Evolutionary conservation across 2,329 filamentous ascomycete genomes (phyloP), one percentile per base, ranked within the genome.

Genomic region (Diaporthe longicolla): DNA sequence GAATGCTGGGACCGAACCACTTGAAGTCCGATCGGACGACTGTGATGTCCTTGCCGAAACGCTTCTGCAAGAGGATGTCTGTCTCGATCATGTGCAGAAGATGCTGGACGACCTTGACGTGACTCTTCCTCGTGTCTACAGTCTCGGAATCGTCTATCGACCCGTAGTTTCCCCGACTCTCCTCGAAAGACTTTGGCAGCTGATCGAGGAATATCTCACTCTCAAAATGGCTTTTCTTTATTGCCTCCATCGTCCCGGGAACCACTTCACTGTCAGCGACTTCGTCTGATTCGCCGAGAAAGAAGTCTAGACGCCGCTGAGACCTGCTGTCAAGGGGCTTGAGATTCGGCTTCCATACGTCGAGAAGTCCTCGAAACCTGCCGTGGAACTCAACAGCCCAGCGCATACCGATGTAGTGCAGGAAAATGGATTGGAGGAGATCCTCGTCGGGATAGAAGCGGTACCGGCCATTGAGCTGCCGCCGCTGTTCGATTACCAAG

Each of bases 21-120:
- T 87, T 83, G 76, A 92, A 91, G 77, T 91, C 89, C 0, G 88
- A 89, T 17, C 89, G 85, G 52, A 92, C 81, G 3, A 89, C 86
- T 1, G 88, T 87, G 68, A 89, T 85, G 26, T 88, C 82, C 13
- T 85, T 84, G 55, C 86, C 83, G 0, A 89, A 77, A 26, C 84
- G 81, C 35, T 82, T 86, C 73, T 87, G 84, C 48, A 92, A 77
- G 48, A 89, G 80, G 19, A 89, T 85, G 77, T 91, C 89, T 10
- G 89, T 86, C 37, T 89, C 85, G 8, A 90, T 78, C 2, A 90
- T 82, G 75, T 90, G 89, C 6, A 92, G 83, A 24, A 92, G 84
- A 4, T 85, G 85, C 77, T 92, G 89, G 63, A 89, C 90, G 3
- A 86, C 87, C 11, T 84, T 82, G 17, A 87, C 78, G 4, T 85